Percentiles rank a stretch among this genome's conserved stretches.
phyloP scores from a whole-genome alignment of 1,139 yeast species.

The Suhomyces wounanorum region DNA sequence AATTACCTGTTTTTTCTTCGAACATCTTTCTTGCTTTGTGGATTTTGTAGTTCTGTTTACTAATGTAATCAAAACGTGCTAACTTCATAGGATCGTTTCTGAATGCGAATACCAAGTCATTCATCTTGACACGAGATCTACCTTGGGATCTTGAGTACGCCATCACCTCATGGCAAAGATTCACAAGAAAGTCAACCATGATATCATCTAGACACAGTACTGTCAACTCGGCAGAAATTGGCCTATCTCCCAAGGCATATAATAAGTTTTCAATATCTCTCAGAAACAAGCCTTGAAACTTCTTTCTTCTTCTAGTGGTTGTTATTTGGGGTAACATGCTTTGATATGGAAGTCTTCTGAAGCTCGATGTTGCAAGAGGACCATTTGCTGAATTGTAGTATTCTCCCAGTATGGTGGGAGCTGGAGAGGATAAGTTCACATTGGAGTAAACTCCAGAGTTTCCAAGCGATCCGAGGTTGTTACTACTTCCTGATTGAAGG shows the following conservation, averaged over 20 bases:
- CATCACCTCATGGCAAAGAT: conserved; percentile 48
- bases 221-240: conserved; percentile 75
- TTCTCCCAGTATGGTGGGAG: not conserved
- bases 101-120: conserved; percentile 84
- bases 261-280: conserved; percentile 72
- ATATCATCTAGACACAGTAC: conserved; percentile 81
- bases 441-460: not conserved
- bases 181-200: conserved; percentile 73
- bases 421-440: not conserved
- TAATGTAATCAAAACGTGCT: conserved; percentile 80
- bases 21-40: conserved; percentile 80
- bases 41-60: conserved; percentile 72
- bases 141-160: conserved; percentile 41
- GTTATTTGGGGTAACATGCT: conserved; percentile 12
- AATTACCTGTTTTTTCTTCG: conserved; percentile 49
- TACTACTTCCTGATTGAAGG: not conserved
- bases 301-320: conserved; percentile 25
- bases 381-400: conserved; percentile 1
- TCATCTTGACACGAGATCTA: conserved; percentile 76
- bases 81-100: conserved; percentile 81
- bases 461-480: not conserved
- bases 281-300: conserved; percentile 51
- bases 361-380: conserved; percentile 1
- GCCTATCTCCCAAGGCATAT: conserved; percentile 85
- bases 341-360: conserved; percentile 9